Conservation (phyloP, 2,329 filamentous ascomycete species). For the Capronia epimyces region DNA sequence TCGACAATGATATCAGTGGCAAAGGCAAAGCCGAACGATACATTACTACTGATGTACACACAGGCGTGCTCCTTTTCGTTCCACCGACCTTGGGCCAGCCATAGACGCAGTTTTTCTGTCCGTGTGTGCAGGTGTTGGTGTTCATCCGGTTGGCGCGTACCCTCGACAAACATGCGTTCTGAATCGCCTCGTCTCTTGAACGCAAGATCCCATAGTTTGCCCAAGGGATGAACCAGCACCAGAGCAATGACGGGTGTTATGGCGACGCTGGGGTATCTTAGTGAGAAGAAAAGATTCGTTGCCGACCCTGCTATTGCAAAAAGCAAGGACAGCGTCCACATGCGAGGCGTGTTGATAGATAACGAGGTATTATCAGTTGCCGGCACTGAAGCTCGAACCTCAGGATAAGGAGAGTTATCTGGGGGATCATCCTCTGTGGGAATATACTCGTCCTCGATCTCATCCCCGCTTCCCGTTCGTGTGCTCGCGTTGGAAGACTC, state of each 20-base stretch:
- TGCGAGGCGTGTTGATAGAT: slow-evolving; percentile 78
- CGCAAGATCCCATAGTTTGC: slow-evolving; percentile 68
- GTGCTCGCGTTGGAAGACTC: slow-evolving; percentile 30
- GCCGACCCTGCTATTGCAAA: slow-evolving; percentile 77
- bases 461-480: slow-evolving; percentile 28
- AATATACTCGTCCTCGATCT: slow-evolving; percentile 35
- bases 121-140: slow-evolving; percentile 15
- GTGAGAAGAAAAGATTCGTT: slow-evolving; percentile 81
- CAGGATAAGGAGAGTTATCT: slow-evolving; percentile 53
- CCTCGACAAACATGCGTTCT: slow-evolving; percentile 52
- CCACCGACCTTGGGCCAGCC: slow-evolving; percentile 75
- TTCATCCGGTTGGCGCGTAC: slow-evolving; percentile 46
- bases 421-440: slow-evolving; percentile 33
- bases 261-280: slow-evolving; percentile 83
- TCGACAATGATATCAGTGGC: slow-evolving; percentile 84
- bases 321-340: slow-evolving; percentile 75
- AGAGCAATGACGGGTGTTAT: slow-evolving; percentile 85
- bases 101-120: slow-evolving; percentile 53
- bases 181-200: slow-evolving; percentile 58
- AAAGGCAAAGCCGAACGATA: slow-evolving; percentile 84
- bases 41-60: slow-evolving; percentile 84
- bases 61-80: slow-evolving; percentile 86
- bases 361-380: slow-evolving; percentile 68
- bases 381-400: slow-evolving; percentile 73
- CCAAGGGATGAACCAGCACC: slow-evolving; percentile 76